phyloP scores from a whole-genome alignment of 257 asterid genomes.

The Thymus mandschuricus region DNA sequence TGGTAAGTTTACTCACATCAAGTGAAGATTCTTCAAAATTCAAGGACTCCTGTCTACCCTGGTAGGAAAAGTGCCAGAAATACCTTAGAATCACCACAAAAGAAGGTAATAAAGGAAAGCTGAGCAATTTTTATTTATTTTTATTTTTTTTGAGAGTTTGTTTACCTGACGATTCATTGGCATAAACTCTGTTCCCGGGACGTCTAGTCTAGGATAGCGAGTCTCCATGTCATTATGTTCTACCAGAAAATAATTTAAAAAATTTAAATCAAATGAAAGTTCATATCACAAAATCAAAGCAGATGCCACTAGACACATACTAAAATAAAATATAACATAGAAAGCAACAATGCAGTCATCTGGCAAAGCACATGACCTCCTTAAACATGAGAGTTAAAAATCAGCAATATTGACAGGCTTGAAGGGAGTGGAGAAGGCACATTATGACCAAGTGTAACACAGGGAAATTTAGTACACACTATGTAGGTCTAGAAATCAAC shows the following conservation, averaged over 20 bases:
- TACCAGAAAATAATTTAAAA: constrained; percentile 33
- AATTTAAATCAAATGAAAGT: constrained; percentile 1
- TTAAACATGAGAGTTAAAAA: constrained; percentile 18
- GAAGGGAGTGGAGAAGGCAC: constrained; percentile 16
- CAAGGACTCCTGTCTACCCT: constrained; percentile 59
- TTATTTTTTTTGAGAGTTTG: background rate
- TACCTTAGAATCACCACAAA: background rate
- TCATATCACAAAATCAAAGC: constrained; percentile 9
- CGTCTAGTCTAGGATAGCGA: constrained; percentile 67
- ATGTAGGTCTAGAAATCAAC: constrained; percentile 40
- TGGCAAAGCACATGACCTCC: constrained; percentile 16
- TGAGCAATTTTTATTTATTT: background rate
- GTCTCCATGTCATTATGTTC: constrained; percentile 79
- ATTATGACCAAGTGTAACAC: background rate
- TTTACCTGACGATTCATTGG: constrained; percentile 69
- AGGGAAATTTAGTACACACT: constrained; percentile 9
- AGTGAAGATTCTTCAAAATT: constrained; percentile 34
- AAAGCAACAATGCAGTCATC: constrained; percentile 24
- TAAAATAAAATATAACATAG: background rate
- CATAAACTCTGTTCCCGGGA: constrained; percentile 75
- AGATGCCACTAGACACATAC: constrained; percentile 4
- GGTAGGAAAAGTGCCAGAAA: constrained; percentile 25
- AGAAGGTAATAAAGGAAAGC: constrained; percentile 15
- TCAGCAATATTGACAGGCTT: constrained; percentile 5
- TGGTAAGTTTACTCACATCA: constrained; percentile 39